phyloP scores from a whole-genome alignment of 2,329 filamentous ascomycete genomes.

The Colletotrichum sp. region DNA sequence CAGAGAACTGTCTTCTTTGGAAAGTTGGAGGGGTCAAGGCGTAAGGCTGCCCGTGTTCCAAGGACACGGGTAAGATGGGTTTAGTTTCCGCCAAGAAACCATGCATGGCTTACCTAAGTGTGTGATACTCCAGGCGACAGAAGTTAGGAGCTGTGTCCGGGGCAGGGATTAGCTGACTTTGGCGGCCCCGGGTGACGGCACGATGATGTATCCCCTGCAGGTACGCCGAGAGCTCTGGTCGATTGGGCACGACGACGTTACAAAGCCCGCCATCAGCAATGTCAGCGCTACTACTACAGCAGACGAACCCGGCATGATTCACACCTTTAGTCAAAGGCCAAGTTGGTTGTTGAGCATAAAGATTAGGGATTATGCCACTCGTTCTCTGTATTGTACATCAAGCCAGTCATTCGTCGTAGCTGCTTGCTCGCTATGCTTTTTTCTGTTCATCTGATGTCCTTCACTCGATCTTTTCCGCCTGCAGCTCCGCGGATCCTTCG shows the following conservation, averaged over 20 bases:
- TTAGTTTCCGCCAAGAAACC: constrained; percentile 9
- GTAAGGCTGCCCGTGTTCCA: not conserved
- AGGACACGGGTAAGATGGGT: constrained; percentile 3
- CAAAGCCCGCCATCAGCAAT: not conserved
- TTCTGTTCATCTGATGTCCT: not conserved
- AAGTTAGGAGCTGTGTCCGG: constrained; percentile 9
- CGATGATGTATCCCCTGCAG: constrained; percentile 22
- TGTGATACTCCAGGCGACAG: not conserved
- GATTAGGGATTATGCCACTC: not conserved
- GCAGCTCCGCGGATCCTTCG: constrained; percentile 1
- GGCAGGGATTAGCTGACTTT: constrained; percentile 3
- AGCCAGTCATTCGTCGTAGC: constrained; percentile 1
- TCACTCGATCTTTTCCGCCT: not conserved
- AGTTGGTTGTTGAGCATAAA: not conserved
- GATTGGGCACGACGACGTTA: not conserved
- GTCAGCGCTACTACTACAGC: too few species aligned
- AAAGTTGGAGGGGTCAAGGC: not conserved
- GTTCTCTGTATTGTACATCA: constrained; percentile 4
- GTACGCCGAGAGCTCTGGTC: constrained; percentile 1
- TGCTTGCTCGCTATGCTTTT: not conserved
- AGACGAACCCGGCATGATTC: not conserved
- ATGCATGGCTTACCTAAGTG: constrained; percentile 12
- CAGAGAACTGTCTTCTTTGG: not conserved
- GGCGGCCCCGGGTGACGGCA: not conserved
- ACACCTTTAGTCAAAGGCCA: not conserved